A percentile compares a stretch with the other conserved stretches of the same genome.
phyloP scores from a whole-genome alignment of 352 stramenopile genomes.

The Pythium brachiatum region DNA sequence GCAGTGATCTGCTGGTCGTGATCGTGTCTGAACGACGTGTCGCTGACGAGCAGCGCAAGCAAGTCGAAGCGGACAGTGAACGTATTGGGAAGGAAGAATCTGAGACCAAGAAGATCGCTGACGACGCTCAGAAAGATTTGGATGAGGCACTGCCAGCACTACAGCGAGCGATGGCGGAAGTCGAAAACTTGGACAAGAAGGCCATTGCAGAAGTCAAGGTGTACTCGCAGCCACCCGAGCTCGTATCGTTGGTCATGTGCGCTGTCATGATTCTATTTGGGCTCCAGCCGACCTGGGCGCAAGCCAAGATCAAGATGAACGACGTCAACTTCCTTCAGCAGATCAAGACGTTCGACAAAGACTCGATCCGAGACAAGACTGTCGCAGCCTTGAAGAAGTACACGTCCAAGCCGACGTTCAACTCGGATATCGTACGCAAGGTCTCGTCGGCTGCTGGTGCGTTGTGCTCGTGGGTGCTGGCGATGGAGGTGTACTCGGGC shows the following conservation, averaged over 20 bases:
- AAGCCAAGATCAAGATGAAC: conserved; percentile 93
- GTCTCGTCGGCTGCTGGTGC: conserved; percentile 86
- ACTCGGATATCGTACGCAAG: conserved; percentile 89
- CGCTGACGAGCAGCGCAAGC: conserved; percentile 91
- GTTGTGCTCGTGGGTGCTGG: conserved; percentile 90
- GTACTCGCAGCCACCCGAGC: conserved; percentile 90
- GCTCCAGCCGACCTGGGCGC: conserved; percentile 90
- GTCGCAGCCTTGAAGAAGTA: conserved; percentile 95
- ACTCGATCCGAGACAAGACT: conserved; percentile 92
- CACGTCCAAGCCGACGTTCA: conserved; percentile 80
- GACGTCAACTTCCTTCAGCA: conserved; percentile 92
- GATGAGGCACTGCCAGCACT: conserved; percentile 92
- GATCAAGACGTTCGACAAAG: conserved; percentile 96
- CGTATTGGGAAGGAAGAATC: conserved; percentile 89
- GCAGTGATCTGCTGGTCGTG: conserved; percentile 92
- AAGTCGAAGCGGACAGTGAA: conserved; percentile 93
- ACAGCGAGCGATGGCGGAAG: conserved; percentile 91
- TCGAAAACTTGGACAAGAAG: conserved; percentile 95
- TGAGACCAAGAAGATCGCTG: conserved; percentile 93
- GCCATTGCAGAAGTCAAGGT: conserved; percentile 95
- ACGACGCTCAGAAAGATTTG: conserved; percentile 94
- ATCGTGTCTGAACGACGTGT: conserved; percentile 94
- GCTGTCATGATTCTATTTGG: conserved; percentile 97
- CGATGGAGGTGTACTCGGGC: conserved; percentile 90
- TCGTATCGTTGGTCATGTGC: conserved; percentile 92